Conservation (phyloP, 768 basidiomycete species). For the Auricularia auricula-judae region DNA sequence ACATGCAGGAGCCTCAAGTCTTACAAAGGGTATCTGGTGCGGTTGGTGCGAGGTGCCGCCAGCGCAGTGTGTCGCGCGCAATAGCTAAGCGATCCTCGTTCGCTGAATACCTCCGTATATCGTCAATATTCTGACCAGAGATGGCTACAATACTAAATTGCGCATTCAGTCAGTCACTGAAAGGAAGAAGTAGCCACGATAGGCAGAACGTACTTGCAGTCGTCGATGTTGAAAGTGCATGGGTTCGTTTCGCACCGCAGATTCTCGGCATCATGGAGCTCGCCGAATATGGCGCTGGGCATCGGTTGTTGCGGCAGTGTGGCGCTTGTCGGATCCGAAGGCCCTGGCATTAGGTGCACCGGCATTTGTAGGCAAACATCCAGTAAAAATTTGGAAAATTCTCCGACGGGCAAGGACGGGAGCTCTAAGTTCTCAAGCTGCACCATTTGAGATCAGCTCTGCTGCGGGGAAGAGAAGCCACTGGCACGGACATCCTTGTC, state of each 20-base stretch:
- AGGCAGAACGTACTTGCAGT: slow-evolving; percentile 24
- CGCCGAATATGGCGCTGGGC: slow-evolving; percentile 84
- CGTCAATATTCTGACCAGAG: slow-evolving; percentile 88
- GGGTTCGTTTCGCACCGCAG: slow-evolving; percentile 86
- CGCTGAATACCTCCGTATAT: slow-evolving; percentile 87
- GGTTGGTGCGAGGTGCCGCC: slow-evolving; percentile 97
- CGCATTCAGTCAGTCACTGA: not conserved
- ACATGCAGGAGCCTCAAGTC: slow-evolving; percentile 7
- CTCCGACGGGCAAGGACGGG: not conserved
- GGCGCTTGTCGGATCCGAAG: slow-evolving; percentile 74
- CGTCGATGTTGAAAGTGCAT: slow-evolving; percentile 59
- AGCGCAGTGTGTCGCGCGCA: slow-evolving; percentile 69
- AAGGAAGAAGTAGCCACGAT: not conserved
- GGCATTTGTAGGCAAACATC: slow-evolving; percentile 74
- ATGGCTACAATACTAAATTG: slow-evolving; percentile 64
- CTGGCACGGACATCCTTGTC: slow-evolving; percentile 14
- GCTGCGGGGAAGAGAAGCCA: not conserved
- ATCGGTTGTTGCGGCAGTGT: slow-evolving; percentile 92
- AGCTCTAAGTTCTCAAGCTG: not conserved
- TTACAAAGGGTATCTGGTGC: slow-evolving; percentile 89
- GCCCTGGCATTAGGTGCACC: slow-evolving; percentile 81
- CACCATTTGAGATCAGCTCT: too few relatives aligned
- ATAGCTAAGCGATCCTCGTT: slow-evolving; percentile 59
- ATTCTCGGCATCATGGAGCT: slow-evolving; percentile 39
- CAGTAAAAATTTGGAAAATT: slow-evolving; percentile 25